Base-by-base conservation (phyloP, 805 yeast species). In the Myxozyma udenii region DNA sequence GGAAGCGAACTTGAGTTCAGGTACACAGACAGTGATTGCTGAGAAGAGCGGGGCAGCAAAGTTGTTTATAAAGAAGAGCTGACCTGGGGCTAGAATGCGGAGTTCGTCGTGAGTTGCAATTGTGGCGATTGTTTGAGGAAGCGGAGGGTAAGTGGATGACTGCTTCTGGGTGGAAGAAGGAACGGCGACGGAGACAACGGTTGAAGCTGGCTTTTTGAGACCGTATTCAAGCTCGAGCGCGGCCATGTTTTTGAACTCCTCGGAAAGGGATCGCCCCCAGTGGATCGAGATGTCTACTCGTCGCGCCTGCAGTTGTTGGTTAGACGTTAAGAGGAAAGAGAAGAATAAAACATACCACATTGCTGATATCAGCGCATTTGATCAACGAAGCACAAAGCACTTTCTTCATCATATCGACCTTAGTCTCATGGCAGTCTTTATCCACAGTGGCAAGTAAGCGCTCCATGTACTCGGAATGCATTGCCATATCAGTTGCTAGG, bases 361-460 rank as follows among this genome's bases (percentile, higher is more conserved):
- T 93, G 24, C 96, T 87, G 41, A 93, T 88, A 70, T 93, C 98
- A 2, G 98, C 97, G 68, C 95, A 88, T 71, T 93, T 93, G 55
- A 93, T 80, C 54, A 91, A 75, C 53, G 89, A 70, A 23, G 87
- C 78, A 40, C 84, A 74, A 35, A 88, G 69, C 58, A 85, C 74
- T 51, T 59, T 49, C 12, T 65, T 46, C 19, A 19, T 9, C 37
- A 23, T 23, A 4, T 16, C 44, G 14, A 30, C 3, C n/a, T 39
- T 37, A 14, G 49, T 3, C 3, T 18, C 41, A 22, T 33, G 28
- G 21, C 22, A 41, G 2, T 21, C 37, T 7, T 2, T 16, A 3
- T 5, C 44, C 4, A 23, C 39, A 3, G 38, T 19, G 23, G 12
- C 35, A 23, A 22, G 14, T 4, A 71, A 64, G 36, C 68, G 64